Conservation (phyloP, 2,329 filamentous ascomycete species). For the Aureobasidium mangrovei region DNA sequence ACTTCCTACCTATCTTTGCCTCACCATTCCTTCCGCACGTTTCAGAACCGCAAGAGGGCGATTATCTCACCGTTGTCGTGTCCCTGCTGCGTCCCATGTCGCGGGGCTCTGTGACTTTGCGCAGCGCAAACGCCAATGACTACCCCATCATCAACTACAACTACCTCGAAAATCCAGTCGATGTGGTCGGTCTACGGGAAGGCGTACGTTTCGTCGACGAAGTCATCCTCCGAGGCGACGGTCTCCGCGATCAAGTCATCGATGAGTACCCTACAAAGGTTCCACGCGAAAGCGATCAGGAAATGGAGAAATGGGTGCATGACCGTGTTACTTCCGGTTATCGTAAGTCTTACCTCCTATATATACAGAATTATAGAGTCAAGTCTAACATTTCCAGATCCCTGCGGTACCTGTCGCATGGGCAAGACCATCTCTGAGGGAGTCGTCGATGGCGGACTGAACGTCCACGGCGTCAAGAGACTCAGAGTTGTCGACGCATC, state of each 20-base stretch:
- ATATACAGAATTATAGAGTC: background rate
- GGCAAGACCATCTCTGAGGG: constrained; percentile 27
- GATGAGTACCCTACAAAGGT: constrained; percentile 53
- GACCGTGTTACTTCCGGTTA: constrained; percentile 33
- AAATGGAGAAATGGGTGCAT: constrained; percentile 48
- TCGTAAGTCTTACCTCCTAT: background rate
- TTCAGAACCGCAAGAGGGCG: constrained; percentile 14
- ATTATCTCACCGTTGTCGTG: constrained; percentile 43
- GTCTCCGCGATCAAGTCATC: constrained; percentile 46
- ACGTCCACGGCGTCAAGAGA: constrained; percentile 21
- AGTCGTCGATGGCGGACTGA: constrained; percentile 22
- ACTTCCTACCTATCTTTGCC: constrained; percentile 36
- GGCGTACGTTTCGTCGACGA: constrained; percentile 50
- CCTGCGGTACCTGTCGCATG: constrained; percentile 23
- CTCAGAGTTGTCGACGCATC: constrained; percentile 24
- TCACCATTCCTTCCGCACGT: constrained; percentile 16
- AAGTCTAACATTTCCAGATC: constrained; percentile 6
- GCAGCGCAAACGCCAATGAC: constrained; percentile 30
- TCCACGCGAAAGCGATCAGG: constrained; percentile 47
- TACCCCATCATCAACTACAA: constrained; percentile 36
- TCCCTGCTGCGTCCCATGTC: constrained; percentile 43
- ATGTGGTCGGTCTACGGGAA: constrained; percentile 51
- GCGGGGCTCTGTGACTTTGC: constrained; percentile 35
- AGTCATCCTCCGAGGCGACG: constrained; percentile 48
- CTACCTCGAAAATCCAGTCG: constrained; percentile 40